Evolutionary conservation across 495 filamentous ascomycete genomes (phyloP).

Genomic region (Talaromyces thailandensis): DNA sequence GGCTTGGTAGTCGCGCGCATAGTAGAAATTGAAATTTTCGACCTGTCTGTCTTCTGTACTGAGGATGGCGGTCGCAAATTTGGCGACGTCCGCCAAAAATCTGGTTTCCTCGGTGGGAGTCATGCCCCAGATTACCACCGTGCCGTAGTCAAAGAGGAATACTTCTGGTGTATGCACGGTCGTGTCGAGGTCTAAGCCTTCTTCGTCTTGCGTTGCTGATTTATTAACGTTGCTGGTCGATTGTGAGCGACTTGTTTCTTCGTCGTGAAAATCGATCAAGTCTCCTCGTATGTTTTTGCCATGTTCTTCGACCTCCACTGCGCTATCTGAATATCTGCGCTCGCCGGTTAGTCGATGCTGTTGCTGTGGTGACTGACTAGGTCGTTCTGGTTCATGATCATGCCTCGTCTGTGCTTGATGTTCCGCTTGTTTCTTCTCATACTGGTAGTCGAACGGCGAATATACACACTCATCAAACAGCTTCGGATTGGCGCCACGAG

Average conservation of each 20-base stretch:
- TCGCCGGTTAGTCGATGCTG: conserved; percentile 37
- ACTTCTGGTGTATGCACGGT: conserved; percentile 84
- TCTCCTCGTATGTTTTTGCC: conserved; percentile 40
- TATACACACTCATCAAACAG: conserved; percentile 96
- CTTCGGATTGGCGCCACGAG: conserved; percentile 74
- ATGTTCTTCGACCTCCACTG: conserved; percentile 46
- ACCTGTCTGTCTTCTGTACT: conserved; percentile 81
- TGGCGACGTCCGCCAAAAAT: conserved; percentile 90
- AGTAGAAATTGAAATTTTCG: conserved; percentile 98
- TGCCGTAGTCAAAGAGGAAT: conserved; percentile 94
- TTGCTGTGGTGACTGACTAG: conserved; percentile 15
- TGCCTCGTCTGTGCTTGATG: conserved; percentile 16
- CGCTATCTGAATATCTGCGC: conserved; percentile 57
- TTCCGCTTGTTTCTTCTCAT: conserved; percentile 25
- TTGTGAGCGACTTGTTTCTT: conserved; percentile 22
- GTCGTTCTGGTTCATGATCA: conserved; percentile 11
- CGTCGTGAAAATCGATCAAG: conserved; percentile 42
- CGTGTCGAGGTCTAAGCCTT: conserved; percentile 40
- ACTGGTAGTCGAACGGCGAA: conserved; percentile 73
- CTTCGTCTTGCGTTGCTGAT: conserved; percentile 8
- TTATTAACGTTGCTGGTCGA: neutral
- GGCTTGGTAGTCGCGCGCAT: conserved; percentile 92
- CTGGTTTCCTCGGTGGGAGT: conserved; percentile 69
- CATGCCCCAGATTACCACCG: conserved; percentile 99
- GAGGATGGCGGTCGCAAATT: conserved; percentile 88